phyloP scores from a whole-genome alignment of 2,329 filamentous ascomycete species.

The Penicillium paneum region DNA sequence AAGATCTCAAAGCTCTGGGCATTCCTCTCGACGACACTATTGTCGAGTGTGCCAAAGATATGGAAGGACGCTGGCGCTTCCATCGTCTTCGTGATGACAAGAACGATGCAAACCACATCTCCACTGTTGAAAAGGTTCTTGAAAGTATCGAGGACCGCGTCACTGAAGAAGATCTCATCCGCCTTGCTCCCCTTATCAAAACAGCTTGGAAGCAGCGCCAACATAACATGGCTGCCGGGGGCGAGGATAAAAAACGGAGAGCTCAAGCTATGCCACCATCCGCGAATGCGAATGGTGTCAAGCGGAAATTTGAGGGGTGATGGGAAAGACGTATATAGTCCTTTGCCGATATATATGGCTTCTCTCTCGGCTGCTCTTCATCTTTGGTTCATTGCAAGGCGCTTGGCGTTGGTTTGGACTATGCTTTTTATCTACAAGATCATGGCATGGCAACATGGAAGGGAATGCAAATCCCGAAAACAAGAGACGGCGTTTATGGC shows the following conservation, averaged over 20 bases:
- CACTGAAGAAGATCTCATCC: constrained; percentile 74
- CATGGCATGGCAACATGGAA: constrained; percentile 5
- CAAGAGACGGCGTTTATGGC: not conserved
- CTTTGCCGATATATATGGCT: not conserved
- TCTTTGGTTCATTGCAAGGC: constrained; percentile 8
- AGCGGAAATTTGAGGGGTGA: constrained; percentile 44
- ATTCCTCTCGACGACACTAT: constrained; percentile 82
- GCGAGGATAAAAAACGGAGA: constrained; percentile 27
- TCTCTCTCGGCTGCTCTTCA: constrained; percentile 9
- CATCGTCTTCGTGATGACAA: constrained; percentile 93
- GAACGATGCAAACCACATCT: constrained; percentile 81
- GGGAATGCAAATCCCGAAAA: not conserved
- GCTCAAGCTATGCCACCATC: constrained; percentile 20
- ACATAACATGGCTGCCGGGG: constrained; percentile 33
- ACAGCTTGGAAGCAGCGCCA: constrained; percentile 72
- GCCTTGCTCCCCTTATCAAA: constrained; percentile 66
- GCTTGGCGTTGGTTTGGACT: constrained; percentile 6
- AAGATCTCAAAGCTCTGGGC: constrained; percentile 67
- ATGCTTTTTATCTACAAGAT: constrained; percentile 4
- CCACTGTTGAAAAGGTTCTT: constrained; percentile 78
- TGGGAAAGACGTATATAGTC: not conserved
- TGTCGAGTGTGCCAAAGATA: constrained; percentile 84
- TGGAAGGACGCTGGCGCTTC: constrained; percentile 73
- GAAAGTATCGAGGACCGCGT: constrained; percentile 87
- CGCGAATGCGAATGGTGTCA: constrained; percentile 36